Evolutionary conservation across 176 grass and related monocot genomes (phyloP).

Genomic region (Panicum miliaceum): DNA sequence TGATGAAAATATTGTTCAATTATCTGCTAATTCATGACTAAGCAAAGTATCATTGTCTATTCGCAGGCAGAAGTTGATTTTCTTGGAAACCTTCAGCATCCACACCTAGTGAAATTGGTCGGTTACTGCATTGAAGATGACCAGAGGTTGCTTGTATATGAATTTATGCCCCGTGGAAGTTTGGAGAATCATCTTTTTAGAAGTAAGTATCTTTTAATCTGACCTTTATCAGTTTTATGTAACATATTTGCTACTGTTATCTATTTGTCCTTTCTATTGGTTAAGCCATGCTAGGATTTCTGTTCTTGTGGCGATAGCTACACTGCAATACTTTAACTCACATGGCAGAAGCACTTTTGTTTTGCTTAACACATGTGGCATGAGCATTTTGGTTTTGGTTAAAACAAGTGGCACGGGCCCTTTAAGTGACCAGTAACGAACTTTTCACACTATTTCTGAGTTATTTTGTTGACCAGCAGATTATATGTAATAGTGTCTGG

Average conservation of each 20-base stretch:
- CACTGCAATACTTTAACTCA: background rate
- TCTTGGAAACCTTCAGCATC: constrained; percentile 96
- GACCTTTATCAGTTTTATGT: background rate
- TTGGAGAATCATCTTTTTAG: constrained; percentile 99
- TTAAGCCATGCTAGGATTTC: background rate
- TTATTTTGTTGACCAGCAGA: constrained; percentile 2
- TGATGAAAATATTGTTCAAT: constrained; percentile 10
- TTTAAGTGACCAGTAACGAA: constrained; percentile 8
- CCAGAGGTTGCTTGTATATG: constrained; percentile 93
- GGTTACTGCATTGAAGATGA: constrained; percentile 99
- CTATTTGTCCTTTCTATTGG: background rate
- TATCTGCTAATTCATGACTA: constrained; percentile 30
- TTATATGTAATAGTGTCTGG: background rate
- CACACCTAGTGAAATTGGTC: constrained; percentile 94
- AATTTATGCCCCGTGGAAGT: constrained; percentile 99
- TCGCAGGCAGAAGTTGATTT: constrained; percentile 97
- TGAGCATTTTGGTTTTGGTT: background rate
- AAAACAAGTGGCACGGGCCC: background rate
- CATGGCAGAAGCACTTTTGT: background rate
- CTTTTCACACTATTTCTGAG: background rate
- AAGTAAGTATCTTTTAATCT: constrained; percentile 56
- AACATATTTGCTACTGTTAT: constrained; percentile 24
- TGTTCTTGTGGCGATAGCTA: background rate
- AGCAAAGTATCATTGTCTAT: constrained; percentile 31
- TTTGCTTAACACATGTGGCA: constrained; percentile 29